Base-by-base conservation (phyloP, 768 basidiomycete genomes). In the Podaxis sp. region DNA sequence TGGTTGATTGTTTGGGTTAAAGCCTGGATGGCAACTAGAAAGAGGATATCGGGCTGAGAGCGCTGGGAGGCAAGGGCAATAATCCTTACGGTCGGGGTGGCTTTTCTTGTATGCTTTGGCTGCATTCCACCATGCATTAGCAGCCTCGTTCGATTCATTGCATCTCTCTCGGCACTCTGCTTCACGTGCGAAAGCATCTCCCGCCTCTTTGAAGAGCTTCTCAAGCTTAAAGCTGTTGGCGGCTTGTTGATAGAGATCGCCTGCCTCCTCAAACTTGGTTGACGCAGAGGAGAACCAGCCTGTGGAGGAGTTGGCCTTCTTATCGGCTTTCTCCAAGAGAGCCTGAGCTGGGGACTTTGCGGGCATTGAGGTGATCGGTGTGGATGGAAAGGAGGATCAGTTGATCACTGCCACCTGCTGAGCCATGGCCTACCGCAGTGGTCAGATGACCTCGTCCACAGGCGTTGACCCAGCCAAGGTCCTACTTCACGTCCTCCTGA, bases 101-200 rank as follows among this genome's bases (percentile, higher is more conserved):
- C 88, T 90, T 75, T 91, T 84, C 81, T 98, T 99, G 82, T 92
- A 99, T 11, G 91, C 88, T 78, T 99, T 99, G 37, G 93, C 89
- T 12, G 97, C 96, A 72, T 96, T 97, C 93, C 96, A 98, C 90
- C 91, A 99, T 8, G 96, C 96, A 72, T 96, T 96, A 22, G 95
- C 91, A n/a, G 96, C 96, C 68, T 99, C 97, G 67, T 95, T 95
- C 52, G 73, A 76, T 76, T 99, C 96, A 52, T 91, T 89, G 69
- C 87, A 89, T 64, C 88, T 87, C 76, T 96, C 89, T 68, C 95
- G 85, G 74, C 95, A 97, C 69, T 98, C 95, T 0, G 96, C 97
- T 72, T 99, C 97, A 66, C 90, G 85, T 46, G 94, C 86, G 72
- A 96, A 96, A 13, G 92, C 87, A 75, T 96, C 92, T 2, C 97